Evolutionary conservation across 2,329 filamentous ascomycete species (phyloP).

Genomic region (Akanthomyces lecanii): DNA sequence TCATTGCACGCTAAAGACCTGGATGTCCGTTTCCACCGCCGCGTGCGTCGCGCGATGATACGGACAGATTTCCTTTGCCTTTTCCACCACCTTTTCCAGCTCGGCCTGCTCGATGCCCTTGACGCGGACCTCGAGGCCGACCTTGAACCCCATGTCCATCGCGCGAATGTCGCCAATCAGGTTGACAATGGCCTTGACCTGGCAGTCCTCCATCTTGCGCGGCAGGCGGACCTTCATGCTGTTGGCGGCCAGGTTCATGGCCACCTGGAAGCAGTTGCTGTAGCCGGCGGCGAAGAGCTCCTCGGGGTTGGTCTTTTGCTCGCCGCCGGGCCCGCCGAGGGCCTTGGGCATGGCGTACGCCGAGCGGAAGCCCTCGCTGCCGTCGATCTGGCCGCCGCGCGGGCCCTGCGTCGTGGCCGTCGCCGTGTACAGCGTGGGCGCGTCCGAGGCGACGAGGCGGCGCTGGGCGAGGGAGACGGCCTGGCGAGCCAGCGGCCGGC

Average conservation of each 20-base stretch:
- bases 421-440: slow-evolving; percentile 7
- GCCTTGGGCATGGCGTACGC: slow-evolving; percentile 5
- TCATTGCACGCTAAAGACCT: neutral
- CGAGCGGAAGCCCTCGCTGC: slow-evolving; percentile 2
- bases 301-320: slow-evolving; percentile 3
- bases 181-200: neutral
- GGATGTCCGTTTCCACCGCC: neutral
- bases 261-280: slow-evolving; percentile 12
- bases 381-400: slow-evolving; percentile 5
- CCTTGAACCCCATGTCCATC: slow-evolving; percentile 8
- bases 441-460: slow-evolving; percentile 4
- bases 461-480: neutral
- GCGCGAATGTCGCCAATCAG: neutral
- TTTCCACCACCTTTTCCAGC: neutral
- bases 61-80: slow-evolving; percentile 4
- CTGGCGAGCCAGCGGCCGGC: neutral
- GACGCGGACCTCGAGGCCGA: slow-evolving; percentile 7
- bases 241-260: slow-evolving; percentile 11
- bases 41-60: neutral
- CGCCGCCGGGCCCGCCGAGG: slow-evolving; percentile 1
- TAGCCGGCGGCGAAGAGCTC: slow-evolving; percentile 8
- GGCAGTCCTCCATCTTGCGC: neutral
- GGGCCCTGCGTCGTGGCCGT: slow-evolving; percentile 2
- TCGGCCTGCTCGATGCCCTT: neutral
- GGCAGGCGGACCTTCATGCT: neutral